phyloP scores from a whole-genome alignment of 495 filamentous ascomycete genomes.

The Hyaloscypha variabilis region DNA sequence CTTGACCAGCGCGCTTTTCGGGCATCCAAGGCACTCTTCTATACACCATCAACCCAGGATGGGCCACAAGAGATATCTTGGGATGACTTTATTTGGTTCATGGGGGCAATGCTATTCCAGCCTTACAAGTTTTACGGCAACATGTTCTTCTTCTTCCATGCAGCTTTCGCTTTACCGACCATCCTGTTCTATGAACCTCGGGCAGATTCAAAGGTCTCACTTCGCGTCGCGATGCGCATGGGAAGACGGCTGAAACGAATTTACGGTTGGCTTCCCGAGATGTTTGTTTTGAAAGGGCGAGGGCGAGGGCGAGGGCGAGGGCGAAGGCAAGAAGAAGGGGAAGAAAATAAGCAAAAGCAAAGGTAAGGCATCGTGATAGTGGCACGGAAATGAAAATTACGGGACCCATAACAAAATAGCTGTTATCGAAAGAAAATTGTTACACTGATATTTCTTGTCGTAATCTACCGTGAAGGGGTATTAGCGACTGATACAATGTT shows the following conservation, averaged over 20 bases:
- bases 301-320: not conserved
- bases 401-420: not conserved
- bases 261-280: conserved; percentile 37
- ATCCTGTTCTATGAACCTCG: conserved; percentile 58
- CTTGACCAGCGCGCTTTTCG: conserved; percentile 48
- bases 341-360: too few species aligned
- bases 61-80: conserved; percentile 48
- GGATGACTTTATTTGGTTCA: conserved; percentile 54
- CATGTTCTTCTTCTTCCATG: conserved; percentile 58
- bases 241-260: conserved; percentile 47
- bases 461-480: too few species aligned
- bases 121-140: conserved; percentile 53
- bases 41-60: conserved; percentile 30
- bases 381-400: not conserved
- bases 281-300: not conserved
- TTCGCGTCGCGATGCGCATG: conserved; percentile 36
- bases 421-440: too few species aligned
- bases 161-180: conserved; percentile 40
- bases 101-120: conserved; percentile 47
- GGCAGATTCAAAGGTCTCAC: conserved; percentile 47
- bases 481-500: too few species aligned
- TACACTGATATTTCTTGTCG: too few species aligned
- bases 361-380: not conserved
- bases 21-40: conserved; percentile 50
- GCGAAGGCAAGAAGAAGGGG: too few species aligned